phyloP scores from a whole-genome alignment of 1,284 basidiomycete species.

The Cryptococcus depauperatus region DNA sequence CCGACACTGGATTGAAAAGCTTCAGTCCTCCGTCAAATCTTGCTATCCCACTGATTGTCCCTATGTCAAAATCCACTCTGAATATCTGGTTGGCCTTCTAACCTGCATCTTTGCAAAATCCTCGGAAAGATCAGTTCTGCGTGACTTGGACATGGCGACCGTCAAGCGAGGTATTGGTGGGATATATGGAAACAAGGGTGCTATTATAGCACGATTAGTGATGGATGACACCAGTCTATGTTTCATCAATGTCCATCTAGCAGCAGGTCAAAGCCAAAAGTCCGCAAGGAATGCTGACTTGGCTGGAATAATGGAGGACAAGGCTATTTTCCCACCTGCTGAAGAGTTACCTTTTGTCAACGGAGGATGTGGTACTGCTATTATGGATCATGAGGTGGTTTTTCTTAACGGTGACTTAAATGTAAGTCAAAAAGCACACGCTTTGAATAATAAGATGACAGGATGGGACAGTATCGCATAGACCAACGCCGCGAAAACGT shows the following conservation, averaged over 20 bases:
- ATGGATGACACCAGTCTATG: conserved; percentile 87
- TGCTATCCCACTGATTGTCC: conserved; percentile 60
- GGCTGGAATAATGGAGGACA: conserved; percentile 74
- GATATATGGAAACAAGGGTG: conserved; percentile 94
- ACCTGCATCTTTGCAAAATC: conserved; percentile 68
- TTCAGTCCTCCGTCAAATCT: conserved; percentile 62
- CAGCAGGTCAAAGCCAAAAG: conserved; percentile 79
- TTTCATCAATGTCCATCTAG: conserved; percentile 92
- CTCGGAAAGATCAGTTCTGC: conserved; percentile 48
- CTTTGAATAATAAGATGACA: background rate
- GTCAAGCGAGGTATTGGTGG: conserved; percentile 81
- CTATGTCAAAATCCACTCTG: conserved; percentile 73
- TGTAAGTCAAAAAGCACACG: conserved; percentile 16
- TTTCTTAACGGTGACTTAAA: conserved; percentile 62
- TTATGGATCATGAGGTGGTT: conserved; percentile 89
- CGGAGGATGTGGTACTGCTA: conserved; percentile 89
- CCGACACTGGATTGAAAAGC: conserved; percentile 74
- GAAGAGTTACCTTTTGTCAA: conserved; percentile 65
- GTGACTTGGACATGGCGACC: conserved; percentile 65
- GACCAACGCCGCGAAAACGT: conserved; percentile 79
- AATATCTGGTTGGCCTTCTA: conserved; percentile 85
- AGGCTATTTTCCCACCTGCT: conserved; percentile 56
- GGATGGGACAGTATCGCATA: conserved; percentile 65
- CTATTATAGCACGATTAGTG: conserved; percentile 79
- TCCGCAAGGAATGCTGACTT: conserved; percentile 78